Base-by-base conservation (phyloP, 1,284 basidiomycete species). In the Sporisorium reilianum region DNA sequence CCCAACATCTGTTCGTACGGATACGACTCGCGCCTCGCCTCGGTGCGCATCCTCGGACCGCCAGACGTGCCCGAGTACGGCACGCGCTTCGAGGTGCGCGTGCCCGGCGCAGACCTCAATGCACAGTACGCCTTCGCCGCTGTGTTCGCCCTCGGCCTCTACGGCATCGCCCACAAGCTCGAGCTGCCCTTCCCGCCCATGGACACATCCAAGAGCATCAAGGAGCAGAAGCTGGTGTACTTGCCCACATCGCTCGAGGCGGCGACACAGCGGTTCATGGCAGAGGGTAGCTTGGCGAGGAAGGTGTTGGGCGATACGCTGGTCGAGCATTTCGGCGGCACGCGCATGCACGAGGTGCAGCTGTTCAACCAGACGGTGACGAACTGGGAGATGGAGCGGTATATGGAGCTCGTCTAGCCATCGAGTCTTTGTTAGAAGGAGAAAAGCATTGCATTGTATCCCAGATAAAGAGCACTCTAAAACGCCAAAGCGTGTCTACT, bases 61-160 rank as follows among this genome's bases (percentile, higher is more conserved):
- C 96, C 95, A 0, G 91, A 92, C 7, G 91, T 92, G 10, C 89
- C 91, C 5, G 88, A 89, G 11, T 86, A 90, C 8, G 93, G 92
- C 3, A 96, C 96, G 1, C 89, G 96, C 49, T 89, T 97, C 77
- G 94, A 97, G 85, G 86, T 97, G 46, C 91, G 95, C 50, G 90
- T 98, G n/a, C 94, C 96, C 3, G 95, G 96, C 20, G 95, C 95
- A 41, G 95, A 98, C 82, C 93, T 97, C 89, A 95, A 96, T 85
- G 91, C 95, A 0, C 93, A 94, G 86, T 94, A 91, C 77, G 90
- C 94, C 0, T 87, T 97, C 50, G 90, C 92, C 46, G 91, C 95
- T 2, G 91, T 96, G 70, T 94, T 96, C 85, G 88, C 90, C 11
- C 87, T 96, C 22, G 95, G 96, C 5, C 85, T 97, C 28, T 89